Evolutionary conservation across 257 asterid genomes (phyloP).

Genomic region (Petunia axillaris): DNA sequence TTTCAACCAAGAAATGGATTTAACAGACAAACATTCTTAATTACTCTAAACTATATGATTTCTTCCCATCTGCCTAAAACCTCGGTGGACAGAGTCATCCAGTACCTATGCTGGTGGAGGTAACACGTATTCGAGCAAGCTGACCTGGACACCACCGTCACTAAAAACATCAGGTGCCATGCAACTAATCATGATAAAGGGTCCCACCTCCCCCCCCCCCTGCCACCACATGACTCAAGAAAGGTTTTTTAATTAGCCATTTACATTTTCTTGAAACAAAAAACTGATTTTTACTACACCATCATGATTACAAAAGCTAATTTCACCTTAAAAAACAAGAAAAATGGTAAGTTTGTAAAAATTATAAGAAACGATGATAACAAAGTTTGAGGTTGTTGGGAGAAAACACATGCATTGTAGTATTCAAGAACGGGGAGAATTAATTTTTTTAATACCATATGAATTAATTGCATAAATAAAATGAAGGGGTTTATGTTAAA

Average conservation of each 20-base stretch:
- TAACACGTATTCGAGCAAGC: too few relatives aligned
- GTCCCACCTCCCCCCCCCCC: neutral
- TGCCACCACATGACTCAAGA: neutral
- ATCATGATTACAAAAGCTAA: neutral
- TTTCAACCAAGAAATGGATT: too few relatives aligned
- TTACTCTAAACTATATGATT: neutral
- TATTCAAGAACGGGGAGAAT: neutral
- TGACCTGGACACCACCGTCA: too few relatives aligned
- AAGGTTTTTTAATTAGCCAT: neutral
- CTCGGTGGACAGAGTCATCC: too few relatives aligned
- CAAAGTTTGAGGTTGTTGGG: neutral
- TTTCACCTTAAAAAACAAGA: neutral
- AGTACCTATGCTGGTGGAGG: too few relatives aligned
- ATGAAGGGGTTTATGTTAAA: too few relatives aligned
- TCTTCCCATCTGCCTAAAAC: too few relatives aligned
- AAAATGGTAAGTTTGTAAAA: neutral
- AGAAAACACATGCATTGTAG: conserved; percentile 2
- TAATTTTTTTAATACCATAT: neutral
- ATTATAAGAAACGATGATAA: neutral
- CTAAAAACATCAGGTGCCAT: conserved; percentile 10
- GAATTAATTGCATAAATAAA: neutral
- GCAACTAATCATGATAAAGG: neutral
- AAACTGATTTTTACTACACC: neutral
- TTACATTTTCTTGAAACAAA: neutral
- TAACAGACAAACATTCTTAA: conserved; percentile 4